Evolutionary conservation across 2,329 filamentous ascomycete species (phyloP), one percentile per base, ranked within the genome.

Genomic region (Grosmannia serpens): DNA sequence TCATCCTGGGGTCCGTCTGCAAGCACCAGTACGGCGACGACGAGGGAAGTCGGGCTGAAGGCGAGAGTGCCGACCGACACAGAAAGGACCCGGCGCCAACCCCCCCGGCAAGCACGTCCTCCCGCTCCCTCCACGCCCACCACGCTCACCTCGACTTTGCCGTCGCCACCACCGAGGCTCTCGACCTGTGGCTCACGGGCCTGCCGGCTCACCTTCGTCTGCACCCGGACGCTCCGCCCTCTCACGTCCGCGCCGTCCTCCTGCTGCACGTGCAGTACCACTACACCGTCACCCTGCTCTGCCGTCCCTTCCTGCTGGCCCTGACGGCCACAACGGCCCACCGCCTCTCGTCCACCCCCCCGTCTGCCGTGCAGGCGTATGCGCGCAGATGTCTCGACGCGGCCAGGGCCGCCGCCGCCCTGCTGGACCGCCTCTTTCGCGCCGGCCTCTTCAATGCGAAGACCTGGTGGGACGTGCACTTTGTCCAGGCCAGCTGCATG

Each of bases 211-310:
- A 63, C 44, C 61, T 69, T 20, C 63, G 47, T 26, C 51, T 59
- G 15, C 31, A 59, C 27, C 11, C 63, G 4, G 59, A 63, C 15
- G 44, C 51, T n/a, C 64, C 60, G 22, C 53, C 55, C 10, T 60
- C 62, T 10, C 64, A 63, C 51, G 64, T 62, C 59, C 65, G 67
- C 8, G 63, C 63, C 49, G 58, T 66, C 22, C 58, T 61, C 26
- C 11, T 68, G 50, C 63, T 69, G n/a, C 64, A 68, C 50, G 29
- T 69, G 22, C 66, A 64, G 53, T 67, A 68, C 56, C 64, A 68
- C 26, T 65, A 68, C 50, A 58, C 62, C 0, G 58, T 69, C 5
- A 62, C 59, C 22, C 65, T 68, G 50, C 59, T 69, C 22, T 65
- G 64, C 8, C 65, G 67, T 1, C 67, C 67, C 6, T 69, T 67